phyloP scores from a whole-genome alignment of 345 rosid species.

The Geranium rotundifolium region DNA sequence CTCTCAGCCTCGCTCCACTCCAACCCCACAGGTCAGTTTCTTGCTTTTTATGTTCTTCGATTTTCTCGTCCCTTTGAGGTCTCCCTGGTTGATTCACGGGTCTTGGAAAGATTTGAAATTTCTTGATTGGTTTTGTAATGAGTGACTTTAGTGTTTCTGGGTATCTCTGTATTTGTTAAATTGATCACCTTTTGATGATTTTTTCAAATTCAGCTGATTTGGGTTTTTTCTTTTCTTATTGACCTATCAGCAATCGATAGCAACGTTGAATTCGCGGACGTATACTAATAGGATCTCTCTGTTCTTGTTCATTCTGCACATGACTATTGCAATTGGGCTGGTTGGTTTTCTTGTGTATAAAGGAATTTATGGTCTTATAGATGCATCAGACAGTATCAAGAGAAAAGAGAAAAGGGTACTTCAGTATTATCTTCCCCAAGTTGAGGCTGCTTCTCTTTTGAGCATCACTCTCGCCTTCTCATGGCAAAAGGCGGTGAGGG shows the following conservation, averaged over 20 bases:
- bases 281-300: constrained; percentile 74
- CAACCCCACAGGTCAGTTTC: constrained; percentile 60
- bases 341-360: constrained; percentile 74
- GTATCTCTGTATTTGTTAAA: not conserved
- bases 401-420: constrained; percentile 48
- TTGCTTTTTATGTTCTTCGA: not conserved
- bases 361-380: constrained; percentile 72
- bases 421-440: constrained; percentile 64
- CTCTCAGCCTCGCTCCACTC: constrained; percentile 64
- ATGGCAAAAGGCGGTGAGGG: constrained; percentile 76
- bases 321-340: constrained; percentile 47
- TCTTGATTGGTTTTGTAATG: constrained; percentile 1
- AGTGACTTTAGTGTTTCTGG: not conserved
- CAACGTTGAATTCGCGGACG: constrained; percentile 63
- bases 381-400: constrained; percentile 36
- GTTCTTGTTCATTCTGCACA: constrained; percentile 57
- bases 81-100: not conserved
- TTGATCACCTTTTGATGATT: not conserved
- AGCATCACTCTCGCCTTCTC: constrained; percentile 74
- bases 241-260: constrained; percentile 31
- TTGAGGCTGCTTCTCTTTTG: constrained; percentile 67
- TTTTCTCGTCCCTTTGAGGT: not conserved
- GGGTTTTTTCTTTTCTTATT: not conserved
- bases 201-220: constrained; percentile 4
- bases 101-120: not conserved